phyloP scores from a whole-genome alignment of 2,329 filamentous ascomycete species.

The Knoxdaviesia proteae region DNA sequence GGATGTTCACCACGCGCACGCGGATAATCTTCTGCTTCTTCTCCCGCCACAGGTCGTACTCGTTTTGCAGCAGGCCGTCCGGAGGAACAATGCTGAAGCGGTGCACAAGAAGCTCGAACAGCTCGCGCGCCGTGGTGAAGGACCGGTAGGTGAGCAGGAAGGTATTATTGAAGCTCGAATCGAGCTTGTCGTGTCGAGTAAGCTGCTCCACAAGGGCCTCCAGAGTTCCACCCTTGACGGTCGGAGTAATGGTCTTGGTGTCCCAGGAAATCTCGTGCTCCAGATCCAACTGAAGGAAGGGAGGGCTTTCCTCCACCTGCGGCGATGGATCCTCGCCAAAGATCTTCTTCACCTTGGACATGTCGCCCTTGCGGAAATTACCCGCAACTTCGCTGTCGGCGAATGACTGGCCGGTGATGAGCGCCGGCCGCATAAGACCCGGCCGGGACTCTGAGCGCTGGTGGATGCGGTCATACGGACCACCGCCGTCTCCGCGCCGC shows the following conservation, averaged over 20 bases:
- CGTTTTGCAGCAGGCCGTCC: slow-evolving; percentile 49
- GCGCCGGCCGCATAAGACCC: slow-evolving; percentile 18
- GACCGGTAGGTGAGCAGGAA: slow-evolving; percentile 94
- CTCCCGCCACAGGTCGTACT: slow-evolving; percentile 77
- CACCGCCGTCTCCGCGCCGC: slow-evolving; percentile 18
- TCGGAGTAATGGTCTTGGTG: slow-evolving; percentile 50
- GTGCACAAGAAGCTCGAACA: slow-evolving; percentile 83
- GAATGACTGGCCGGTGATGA: slow-evolving; percentile 40
- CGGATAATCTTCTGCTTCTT: slow-evolving; percentile 91
- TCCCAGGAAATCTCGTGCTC: slow-evolving; percentile 85
- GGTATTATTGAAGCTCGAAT: slow-evolving; percentile 90
- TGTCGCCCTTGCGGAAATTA: slow-evolving; percentile 36
- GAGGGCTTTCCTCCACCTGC: slow-evolving; percentile 55
- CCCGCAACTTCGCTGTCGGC: slow-evolving; percentile 35
- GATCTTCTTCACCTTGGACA: slow-evolving; percentile 44
- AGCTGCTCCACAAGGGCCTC: slow-evolving; percentile 83
- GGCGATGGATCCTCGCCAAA: slow-evolving; percentile 43
- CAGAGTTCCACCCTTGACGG: slow-evolving; percentile 75
- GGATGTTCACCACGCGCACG: slow-evolving; percentile 89
- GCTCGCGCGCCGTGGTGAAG: slow-evolving; percentile 73
- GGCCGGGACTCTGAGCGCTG: slow-evolving; percentile 33
- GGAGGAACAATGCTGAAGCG: slow-evolving; percentile 87
- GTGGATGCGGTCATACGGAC: slow-evolving; percentile 34
- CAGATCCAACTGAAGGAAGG: slow-evolving; percentile 69
- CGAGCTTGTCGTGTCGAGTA: slow-evolving; percentile 85